Percentiles rank a stretch among this genome's conserved stretches.
Evolutionary conservation across 202 grass and related monocot species (phyloP).

Genomic region (Zoysia matrella): DNA sequence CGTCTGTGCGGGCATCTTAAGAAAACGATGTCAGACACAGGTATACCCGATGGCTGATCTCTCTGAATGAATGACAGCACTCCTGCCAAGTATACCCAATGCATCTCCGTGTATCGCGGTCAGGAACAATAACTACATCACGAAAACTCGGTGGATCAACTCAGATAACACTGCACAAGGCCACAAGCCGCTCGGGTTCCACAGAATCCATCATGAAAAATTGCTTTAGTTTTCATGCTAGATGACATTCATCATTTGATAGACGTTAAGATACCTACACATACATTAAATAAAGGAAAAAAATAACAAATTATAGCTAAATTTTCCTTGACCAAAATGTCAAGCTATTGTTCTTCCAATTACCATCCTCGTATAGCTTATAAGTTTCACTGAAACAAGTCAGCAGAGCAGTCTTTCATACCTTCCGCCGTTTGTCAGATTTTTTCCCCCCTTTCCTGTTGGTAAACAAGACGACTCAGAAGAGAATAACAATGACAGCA

Average conservation of each 20-base stretch:
- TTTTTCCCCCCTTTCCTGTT: constrained; percentile 51
- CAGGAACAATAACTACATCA: background rate
- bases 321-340: constrained; percentile 31
- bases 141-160: background rate
- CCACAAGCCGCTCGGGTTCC: background rate
- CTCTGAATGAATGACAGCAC: too few relatives aligned
- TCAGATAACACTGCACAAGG: background rate
- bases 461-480: background rate
- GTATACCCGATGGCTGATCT: too few relatives aligned
- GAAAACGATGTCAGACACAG: too few relatives aligned
- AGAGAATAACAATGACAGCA: constrained; percentile 1
- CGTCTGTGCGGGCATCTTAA: too few relatives aligned
- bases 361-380: constrained; percentile 11
- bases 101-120: too few relatives aligned
- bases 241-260: background rate
- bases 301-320: constrained; percentile 42
- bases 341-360: background rate
- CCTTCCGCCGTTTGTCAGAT: constrained; percentile 47
- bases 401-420: constrained; percentile 5
- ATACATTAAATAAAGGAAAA: background rate
- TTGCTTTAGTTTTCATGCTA: background rate
- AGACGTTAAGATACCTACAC: constrained; percentile 1
- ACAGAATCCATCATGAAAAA: background rate
- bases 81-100: too few relatives aligned
- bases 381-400: constrained; percentile 25